Base-by-base conservation (phyloP, 1,284 basidiomycete genomes). In the Cutaneotrichosporon spelunceum region DNA sequence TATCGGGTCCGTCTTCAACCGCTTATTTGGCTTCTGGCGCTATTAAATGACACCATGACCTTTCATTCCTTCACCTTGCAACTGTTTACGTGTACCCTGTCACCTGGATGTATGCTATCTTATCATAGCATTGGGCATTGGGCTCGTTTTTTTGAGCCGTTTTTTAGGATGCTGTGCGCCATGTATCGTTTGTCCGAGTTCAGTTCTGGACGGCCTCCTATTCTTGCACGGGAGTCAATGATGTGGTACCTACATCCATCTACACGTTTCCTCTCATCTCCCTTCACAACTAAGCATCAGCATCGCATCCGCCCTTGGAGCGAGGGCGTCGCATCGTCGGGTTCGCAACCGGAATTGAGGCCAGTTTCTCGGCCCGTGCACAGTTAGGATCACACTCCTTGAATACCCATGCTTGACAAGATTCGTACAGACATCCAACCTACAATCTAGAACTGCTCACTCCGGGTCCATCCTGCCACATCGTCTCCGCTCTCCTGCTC, bases 401-500 rank as follows among this genome's bases (percentile, higher is more conserved):
- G 11, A 11, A 33, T 23, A n/a, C 23, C n/a, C 24, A 4, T 21
- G 19, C 23, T 13, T 24, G 9, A 47, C 27, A n/a, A 8, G 19
- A n/a, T 49, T 29, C 30, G 19, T 49, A 27, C 48, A 49, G 27
- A 49, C 45, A 47, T 8, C 26, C 48, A 34, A 26, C 26, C 48
- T 24, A 26, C 9, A 1, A 13, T n/a, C 59, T 65, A 76, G 44
- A 76, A 74, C 42, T 70, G 53, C 65, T 72, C 70, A 27, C 52
- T 68, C 33, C 63, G 27, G 1, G 64, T 67, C 73, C 72, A 74
- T 33, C 72, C 69, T 26, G 58, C 59, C 1, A 76, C 66, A 56
- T 72, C 71, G 36, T 73, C 73, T 19, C 48, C 27, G 26, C 73
- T 74, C 59, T 74, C 74, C 56, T 70, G 64, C 23, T 61, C 71